A percentile compares a stretch with the other conserved stretches of the same genome.
These are phyloP conservation scores for Monilinia fructicola DNA, from an alignment of 2,329 filamentous ascomycete species.

Conservation along the genomic window DNA sequence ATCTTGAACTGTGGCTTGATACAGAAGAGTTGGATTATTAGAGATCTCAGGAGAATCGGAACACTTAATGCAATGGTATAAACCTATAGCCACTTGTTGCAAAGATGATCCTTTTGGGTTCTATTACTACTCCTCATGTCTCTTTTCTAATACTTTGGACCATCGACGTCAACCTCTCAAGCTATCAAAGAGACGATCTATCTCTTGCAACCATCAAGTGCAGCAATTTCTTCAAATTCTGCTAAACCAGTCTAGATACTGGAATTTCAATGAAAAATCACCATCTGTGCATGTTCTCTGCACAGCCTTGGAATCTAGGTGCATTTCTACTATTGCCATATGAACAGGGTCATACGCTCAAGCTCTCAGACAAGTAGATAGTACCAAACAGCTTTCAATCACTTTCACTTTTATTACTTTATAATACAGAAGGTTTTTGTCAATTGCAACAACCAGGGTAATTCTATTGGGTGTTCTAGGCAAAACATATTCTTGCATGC, in stretches of 20 bases:
- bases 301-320: too few species aligned
- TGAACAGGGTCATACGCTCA: too few species aligned
- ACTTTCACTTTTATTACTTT: too few species aligned
- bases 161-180: neutral
- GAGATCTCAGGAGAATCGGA: neutral
- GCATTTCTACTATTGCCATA: too few species aligned
- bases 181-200: neutral
- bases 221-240: neutral
- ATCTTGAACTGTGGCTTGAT: neutral
- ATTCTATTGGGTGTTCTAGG: too few species aligned
- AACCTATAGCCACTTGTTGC: neutral
- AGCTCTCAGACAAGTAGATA: too few species aligned
- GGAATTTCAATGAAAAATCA: too few species aligned
- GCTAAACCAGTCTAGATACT: neutral
- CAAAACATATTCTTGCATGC: too few species aligned
- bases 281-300: too few species aligned
- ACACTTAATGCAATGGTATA: neutral
- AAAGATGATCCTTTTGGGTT: neutral
- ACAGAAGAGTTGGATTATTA: neutral
- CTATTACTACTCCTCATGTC: neutral
- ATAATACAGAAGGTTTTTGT: too few species aligned
- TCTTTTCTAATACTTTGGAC: slow-evolving; percentile 2
- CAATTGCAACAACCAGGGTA: too few species aligned
- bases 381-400: too few species aligned
- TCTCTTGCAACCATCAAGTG: neutral